phyloP scores from a whole-genome alignment of 2,329 filamentous ascomycete genomes.

The Macrophomina tecta region DNA sequence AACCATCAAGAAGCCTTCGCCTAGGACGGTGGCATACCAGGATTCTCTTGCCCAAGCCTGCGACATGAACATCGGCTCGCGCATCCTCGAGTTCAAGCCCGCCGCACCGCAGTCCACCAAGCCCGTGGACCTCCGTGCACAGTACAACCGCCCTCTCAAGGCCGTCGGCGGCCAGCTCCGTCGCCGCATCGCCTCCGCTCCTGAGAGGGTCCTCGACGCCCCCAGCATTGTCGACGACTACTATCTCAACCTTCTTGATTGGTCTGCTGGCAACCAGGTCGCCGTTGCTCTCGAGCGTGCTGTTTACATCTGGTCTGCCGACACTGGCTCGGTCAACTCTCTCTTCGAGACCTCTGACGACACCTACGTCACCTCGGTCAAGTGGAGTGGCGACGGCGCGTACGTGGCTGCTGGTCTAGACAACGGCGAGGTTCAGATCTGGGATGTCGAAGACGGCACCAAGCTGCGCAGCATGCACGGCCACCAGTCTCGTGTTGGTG shows the following conservation, averaged over 20 bases:
- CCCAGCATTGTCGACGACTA: constrained; percentile 97
- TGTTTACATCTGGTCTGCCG: constrained; percentile 98
- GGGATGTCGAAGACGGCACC: constrained; percentile 92
- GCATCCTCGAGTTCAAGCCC: constrained; percentile 98
- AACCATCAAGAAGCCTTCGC: constrained; percentile 78
- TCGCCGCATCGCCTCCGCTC: constrained; percentile 89
- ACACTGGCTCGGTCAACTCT: constrained; percentile 86
- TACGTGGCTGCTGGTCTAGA: constrained; percentile 96
- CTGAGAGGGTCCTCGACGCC: constrained; percentile 94
- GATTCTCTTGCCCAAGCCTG: constrained; percentile 89
- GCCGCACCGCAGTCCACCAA: constrained; percentile 97
- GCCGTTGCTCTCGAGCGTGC: constrained; percentile 96
- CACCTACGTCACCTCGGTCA: constrained; percentile 97
- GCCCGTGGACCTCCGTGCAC: constrained; percentile 94
- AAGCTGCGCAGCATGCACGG: constrained; percentile 99
- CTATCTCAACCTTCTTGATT: constrained; percentile 98
- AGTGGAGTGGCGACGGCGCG: constrained; percentile 96
- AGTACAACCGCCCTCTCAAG: constrained; percentile 97
- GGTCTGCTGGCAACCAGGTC: constrained; percentile 97
- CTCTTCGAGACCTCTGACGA: constrained; percentile 87
- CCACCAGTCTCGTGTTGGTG: constrained; percentile 93
- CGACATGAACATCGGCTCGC: constrained; percentile 89
- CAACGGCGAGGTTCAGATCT: constrained; percentile 97
- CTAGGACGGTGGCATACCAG: constrained; percentile 88
- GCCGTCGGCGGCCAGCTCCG: constrained; percentile 82